phyloP scores from a whole-genome alignment of 257 asterid genomes.

The Echites panduratus region DNA sequence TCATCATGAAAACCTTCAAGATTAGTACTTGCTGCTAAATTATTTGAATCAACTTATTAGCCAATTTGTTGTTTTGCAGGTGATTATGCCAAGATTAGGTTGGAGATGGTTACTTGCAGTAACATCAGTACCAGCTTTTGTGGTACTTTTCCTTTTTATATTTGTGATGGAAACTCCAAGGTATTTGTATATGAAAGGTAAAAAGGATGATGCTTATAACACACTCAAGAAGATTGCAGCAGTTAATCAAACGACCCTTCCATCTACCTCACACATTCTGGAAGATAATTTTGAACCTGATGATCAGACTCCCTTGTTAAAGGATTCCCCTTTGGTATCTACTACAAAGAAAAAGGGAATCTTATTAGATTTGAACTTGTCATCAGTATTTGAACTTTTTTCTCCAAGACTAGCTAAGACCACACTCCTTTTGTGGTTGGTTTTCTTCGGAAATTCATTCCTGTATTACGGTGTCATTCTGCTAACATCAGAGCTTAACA shows the following conservation, averaged over 20 bases:
- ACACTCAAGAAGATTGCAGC: neutral
- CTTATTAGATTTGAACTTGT: slow-evolving; percentile 5
- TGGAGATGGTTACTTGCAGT: slow-evolving; percentile 63
- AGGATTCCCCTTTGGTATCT: neutral
- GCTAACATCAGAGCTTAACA: slow-evolving; percentile 43
- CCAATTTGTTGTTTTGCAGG: slow-evolving; percentile 24
- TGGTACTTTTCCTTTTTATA: slow-evolving; percentile 39
- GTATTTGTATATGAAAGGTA: no score
- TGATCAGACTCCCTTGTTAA: neutral
- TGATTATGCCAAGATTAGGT: slow-evolving; percentile 58
- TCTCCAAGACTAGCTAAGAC: slow-evolving; percentile 40
- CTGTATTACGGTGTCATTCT: slow-evolving; percentile 46
- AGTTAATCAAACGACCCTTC: neutral
- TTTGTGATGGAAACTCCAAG: slow-evolving; percentile 50
- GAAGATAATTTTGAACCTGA: neutral
- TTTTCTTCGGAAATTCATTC: slow-evolving; percentile 47
- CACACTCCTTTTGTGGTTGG: slow-evolving; percentile 42
- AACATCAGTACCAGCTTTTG: slow-evolving; percentile 52
- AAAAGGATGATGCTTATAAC: no score
- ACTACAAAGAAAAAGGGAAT: neutral
- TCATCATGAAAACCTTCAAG: no score
- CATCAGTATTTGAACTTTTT: slow-evolving; percentile 32
- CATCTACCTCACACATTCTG: neutral
- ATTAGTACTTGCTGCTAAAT: no score
- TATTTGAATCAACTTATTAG: no score